These are phyloP conservation scores for Hanseniaspora lachancei DNA, from an alignment of 805 yeast genomes.

Conservation along the genomic window DNA sequence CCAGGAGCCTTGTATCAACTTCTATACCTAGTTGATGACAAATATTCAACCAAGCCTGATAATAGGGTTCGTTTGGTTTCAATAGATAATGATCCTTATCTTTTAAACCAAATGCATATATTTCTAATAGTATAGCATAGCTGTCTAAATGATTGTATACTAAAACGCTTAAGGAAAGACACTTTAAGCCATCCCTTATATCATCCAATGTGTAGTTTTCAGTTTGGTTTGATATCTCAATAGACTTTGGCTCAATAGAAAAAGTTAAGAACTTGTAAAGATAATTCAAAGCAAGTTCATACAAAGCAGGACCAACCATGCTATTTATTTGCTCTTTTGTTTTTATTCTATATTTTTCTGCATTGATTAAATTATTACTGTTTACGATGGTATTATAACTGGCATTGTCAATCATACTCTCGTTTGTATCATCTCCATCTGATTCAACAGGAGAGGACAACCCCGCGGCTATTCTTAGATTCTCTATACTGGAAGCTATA, in stretches of 20 bases:
- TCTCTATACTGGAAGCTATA: constrained; percentile 39
- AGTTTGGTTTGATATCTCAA: background rate
- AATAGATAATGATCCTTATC: background rate
- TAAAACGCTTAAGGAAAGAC: background rate
- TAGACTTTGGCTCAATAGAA: background rate
- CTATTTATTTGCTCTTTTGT: background rate
- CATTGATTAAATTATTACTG: background rate
- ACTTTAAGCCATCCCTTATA: background rate
- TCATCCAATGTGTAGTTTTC: background rate
- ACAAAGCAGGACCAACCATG: constrained; percentile 5
- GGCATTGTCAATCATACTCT: background rate
- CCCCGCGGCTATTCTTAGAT: constrained; percentile 45
- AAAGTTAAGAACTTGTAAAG: background rate
- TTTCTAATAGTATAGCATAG: background rate
- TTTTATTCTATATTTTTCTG: background rate
- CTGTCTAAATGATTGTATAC: constrained; percentile 1
- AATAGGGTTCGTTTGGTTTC: background rate
- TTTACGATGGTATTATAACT: background rate
- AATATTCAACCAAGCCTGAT: background rate
- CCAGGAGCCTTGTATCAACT: background rate
- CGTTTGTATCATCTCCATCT: background rate
- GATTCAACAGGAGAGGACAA: constrained; percentile 17
- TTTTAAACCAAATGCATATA: constrained; percentile 4
- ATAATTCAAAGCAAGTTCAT: constrained; percentile 5
- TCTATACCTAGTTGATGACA: background rate